A percentile compares a stretch with the other conserved stretches of the same genome.
Evolutionary conservation across 305 asterid genomes (phyloP).

Genomic region (Nicotiana rustica): DNA sequence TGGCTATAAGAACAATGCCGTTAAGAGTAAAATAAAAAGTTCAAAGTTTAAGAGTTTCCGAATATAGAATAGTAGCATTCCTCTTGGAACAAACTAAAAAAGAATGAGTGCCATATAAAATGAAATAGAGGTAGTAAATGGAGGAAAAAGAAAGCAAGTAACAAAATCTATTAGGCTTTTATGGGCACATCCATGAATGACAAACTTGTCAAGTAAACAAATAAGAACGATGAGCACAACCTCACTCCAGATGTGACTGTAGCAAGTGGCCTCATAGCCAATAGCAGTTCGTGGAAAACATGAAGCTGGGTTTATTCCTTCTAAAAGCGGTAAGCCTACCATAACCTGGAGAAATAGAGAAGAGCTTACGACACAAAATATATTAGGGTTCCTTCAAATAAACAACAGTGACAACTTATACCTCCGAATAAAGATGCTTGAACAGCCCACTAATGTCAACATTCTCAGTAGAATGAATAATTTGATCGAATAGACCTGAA

Average conservation of each 20-base stretch:
- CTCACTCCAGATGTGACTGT: slow-evolving; percentile 97
- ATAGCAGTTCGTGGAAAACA: slow-evolving; percentile 84
- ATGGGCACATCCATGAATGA: neutral
- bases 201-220: neutral
- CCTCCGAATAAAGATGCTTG: slow-evolving; percentile 91
- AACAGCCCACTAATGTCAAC: slow-evolving; percentile 78
- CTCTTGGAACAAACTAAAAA: neutral
- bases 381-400: neutral
- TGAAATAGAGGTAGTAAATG: slow-evolving; percentile 25
- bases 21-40: slow-evolving; percentile 10
- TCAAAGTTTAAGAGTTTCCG: neutral
- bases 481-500: slow-evolving; percentile 97
- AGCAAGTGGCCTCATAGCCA: slow-evolving; percentile 95
- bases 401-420: slow-evolving; percentile 39
- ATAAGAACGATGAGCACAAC: slow-evolving; percentile 47
- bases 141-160: neutral
- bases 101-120: neutral
- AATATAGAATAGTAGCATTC: slow-evolving; percentile 1
- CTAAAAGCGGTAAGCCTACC: slow-evolving; percentile 88
- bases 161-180: slow-evolving; percentile 1
- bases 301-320: slow-evolving; percentile 93
- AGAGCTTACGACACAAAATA: slow-evolving; percentile 32
- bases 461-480: slow-evolving; percentile 86
- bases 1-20: neutral
- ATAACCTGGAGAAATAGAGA: slow-evolving; percentile 64